Conservation (phyloP, 352 stramenopile genomes). For the Phytophthora citrophthora region DNA sequence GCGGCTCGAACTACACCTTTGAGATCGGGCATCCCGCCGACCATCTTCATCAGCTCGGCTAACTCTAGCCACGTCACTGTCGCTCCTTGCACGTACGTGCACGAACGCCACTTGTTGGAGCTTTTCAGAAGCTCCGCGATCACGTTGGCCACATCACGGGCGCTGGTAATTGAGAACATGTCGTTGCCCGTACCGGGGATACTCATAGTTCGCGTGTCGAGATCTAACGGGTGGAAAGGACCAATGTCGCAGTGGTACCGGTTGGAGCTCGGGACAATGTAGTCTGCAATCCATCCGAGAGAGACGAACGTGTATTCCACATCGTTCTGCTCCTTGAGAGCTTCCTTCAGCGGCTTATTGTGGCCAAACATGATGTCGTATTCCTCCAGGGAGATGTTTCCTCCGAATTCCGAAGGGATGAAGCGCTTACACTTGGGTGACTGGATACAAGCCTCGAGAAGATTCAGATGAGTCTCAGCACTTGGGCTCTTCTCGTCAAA, state of each 20-base stretch:
- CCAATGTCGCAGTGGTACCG: slow-evolving; percentile 31
- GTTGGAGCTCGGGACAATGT: slow-evolving; percentile 37
- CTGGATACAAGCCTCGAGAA: neutral
- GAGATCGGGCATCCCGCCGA: neutral
- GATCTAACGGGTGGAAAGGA: slow-evolving; percentile 29
- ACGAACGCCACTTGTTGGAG: slow-evolving; percentile 33
- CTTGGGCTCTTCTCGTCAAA: too few relatives aligned
- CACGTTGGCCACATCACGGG: slow-evolving; percentile 29
- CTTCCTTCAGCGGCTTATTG: slow-evolving; percentile 20
- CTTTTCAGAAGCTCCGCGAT: slow-evolving; percentile 31
- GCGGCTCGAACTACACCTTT: neutral
- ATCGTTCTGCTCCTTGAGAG: slow-evolving; percentile 33
- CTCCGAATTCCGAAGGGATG: neutral
- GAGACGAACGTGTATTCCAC: slow-evolving; percentile 46
- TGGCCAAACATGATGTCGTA: slow-evolving; percentile 10
- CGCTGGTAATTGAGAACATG: slow-evolving; percentile 30
- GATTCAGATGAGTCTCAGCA: neutral
- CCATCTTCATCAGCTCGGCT: slow-evolving; percentile 28
- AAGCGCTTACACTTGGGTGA: neutral
- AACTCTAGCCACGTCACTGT: slow-evolving; percentile 44
- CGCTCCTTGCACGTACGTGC: slow-evolving; percentile 41
- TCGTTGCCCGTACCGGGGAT: slow-evolving; percentile 45
- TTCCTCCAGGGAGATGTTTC: slow-evolving; percentile 11
- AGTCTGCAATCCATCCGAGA: slow-evolving; percentile 41
- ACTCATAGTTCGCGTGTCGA: slow-evolving; percentile 33